Evolutionary conservation across 2,329 filamentous ascomycete species (phyloP), one percentile per base, ranked within the genome.

Genomic region (Westerdykella aurantiaca): DNA sequence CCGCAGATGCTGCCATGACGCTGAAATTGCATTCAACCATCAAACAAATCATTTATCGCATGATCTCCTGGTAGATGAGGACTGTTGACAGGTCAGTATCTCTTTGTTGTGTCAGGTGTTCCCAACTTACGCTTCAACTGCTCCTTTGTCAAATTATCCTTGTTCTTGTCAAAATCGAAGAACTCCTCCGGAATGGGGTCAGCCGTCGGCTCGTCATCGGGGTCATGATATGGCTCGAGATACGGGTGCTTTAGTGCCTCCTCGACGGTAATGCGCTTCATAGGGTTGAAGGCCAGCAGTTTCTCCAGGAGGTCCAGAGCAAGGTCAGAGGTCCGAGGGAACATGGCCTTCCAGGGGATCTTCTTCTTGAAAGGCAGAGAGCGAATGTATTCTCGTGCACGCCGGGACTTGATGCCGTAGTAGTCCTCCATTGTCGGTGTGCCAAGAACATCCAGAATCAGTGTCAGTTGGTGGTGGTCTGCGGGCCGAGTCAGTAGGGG

Each of bases 161-260:
- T 98, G 78, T 97, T 95, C 80, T 96, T 96, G 73, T 98, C 93
- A 70, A 98, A 98, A 72, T 98, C 93, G 68, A 98, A 98, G 77
- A 98, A 98, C 69, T 95, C 91, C 69, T 97, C 91, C 17, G 93
- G 93, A 61, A 98, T 98, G 17, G 93, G 90, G 35, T 90, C 87
- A 14, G 93, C 93, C 11, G 88, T 96, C 39, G 93, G 93, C 78
- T 98, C 93, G 66, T 98, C 93, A 65, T 97, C 93, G 6, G 93
- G 93, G 68, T 98, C 93, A 69, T 98, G 93, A 72, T 98, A 98
- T 5, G 93, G 93, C 75, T 98, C 93, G 29, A 98, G 81, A 72
- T 98, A 98, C 5, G 93, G 91, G 72, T 98, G 93, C 73, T 93
- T 94, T 52, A 98, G 79, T 16, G 93, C 93, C 52, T 98, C 93